These are phyloP conservation scores for Cucumis cinereus DNA, from an alignment of 306 rosid species.

Conservation along the genomic window DNA sequence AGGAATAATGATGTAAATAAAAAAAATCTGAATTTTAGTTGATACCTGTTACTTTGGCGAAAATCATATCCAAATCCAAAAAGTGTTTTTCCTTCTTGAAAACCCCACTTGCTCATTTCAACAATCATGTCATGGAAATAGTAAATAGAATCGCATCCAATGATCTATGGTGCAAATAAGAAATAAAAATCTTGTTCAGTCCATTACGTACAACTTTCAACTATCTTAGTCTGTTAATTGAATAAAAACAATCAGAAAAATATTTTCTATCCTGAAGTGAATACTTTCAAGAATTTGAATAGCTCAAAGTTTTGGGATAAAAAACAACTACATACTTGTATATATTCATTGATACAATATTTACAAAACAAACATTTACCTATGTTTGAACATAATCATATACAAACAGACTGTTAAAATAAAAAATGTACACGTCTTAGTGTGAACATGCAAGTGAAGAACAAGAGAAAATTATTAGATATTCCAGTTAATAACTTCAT, in stretches of 20 bases:
- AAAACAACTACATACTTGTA: neutral
- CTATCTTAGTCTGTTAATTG: neutral
- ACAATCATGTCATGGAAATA: constrained; percentile 88
- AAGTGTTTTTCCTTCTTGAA: constrained; percentile 77
- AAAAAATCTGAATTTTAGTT: neutral
- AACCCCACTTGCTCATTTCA: constrained; percentile 85
- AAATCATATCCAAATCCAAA: constrained; percentile 99
- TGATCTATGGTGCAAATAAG: constrained; percentile 33
- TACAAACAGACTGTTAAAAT: neutral
- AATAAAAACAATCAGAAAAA: neutral
- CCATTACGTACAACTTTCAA: neutral
- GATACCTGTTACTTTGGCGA: constrained; percentile 97
- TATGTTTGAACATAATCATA: neutral
- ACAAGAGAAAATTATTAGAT: neutral
- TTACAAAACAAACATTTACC: neutral
- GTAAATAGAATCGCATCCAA: constrained; percentile 74
- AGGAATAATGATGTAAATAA: neutral
- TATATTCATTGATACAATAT: neutral
- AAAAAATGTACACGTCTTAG: neutral
- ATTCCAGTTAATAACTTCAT: neutral
- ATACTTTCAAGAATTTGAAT: neutral
- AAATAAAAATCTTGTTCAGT: neutral
- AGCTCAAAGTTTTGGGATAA: neutral
- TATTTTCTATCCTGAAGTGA: neutral
- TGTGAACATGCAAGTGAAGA: neutral